These are phyloP conservation scores for Psidium guajava DNA, from an alignment of 345 rosid genomes.

Conservation along the genomic window DNA sequence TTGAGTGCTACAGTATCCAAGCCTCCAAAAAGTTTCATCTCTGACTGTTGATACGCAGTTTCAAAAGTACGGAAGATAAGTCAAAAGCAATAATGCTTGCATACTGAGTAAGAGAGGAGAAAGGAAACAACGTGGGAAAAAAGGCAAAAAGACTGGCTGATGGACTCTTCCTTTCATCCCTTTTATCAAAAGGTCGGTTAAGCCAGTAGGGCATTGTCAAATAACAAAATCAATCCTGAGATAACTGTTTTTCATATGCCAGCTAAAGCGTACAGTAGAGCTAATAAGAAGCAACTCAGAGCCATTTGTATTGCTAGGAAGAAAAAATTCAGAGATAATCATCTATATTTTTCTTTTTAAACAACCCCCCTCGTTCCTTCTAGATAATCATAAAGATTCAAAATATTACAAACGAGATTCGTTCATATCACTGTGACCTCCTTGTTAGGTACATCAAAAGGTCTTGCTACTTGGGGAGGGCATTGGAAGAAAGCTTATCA, in stretches of 20 bases:
- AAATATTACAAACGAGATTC: neutral
- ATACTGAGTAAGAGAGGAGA: neutral
- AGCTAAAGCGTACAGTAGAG: neutral
- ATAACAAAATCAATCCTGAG: neutral
- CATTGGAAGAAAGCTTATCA: neutral
- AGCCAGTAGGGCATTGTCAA: neutral
- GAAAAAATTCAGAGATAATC: neutral
- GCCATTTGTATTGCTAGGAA: neutral
- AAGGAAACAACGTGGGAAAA: neutral
- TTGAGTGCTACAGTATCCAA: slow-evolving; percentile 59
- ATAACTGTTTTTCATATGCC: neutral
- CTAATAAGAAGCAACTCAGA: neutral
- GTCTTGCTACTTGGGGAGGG: neutral
- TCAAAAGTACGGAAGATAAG: neutral
- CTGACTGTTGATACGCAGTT: slow-evolving; percentile 44
- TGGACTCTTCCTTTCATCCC: neutral
- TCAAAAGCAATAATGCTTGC: neutral
- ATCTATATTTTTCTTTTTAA: neutral
- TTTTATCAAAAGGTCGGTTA: neutral
- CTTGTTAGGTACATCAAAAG: neutral
- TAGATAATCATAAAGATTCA: neutral
- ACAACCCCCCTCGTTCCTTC: neutral
- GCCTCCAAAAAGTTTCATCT: slow-evolving; percentile 87
- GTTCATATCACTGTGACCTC: neutral
- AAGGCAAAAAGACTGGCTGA: neutral